phyloP scores from a whole-genome alignment of 306 rosid species.

The Parietaria judaica region DNA sequence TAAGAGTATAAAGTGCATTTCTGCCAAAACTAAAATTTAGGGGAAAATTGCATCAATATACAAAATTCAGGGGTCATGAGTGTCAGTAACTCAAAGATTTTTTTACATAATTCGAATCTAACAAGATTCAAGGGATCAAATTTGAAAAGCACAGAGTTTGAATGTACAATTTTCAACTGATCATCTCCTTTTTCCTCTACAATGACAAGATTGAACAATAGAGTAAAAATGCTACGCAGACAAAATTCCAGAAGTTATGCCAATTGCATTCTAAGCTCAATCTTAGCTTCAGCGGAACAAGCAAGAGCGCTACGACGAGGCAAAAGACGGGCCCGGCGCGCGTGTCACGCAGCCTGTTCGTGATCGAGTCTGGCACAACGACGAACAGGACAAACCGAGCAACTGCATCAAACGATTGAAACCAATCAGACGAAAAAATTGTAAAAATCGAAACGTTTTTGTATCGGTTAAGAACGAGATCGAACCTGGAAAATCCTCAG shows the following conservation, averaged over 20 bases:
- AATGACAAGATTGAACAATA: constrained; percentile 26
- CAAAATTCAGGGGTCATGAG: no score
- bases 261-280: constrained; percentile 12
- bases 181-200: constrained; percentile 13
- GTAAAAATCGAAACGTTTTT: background rate
- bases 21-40: no score
- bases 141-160: background rate
- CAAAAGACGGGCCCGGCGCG: constrained; percentile 29
- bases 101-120: no score
- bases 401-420: constrained; percentile 20
- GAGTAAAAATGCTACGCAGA: constrained; percentile 25
- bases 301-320: constrained; percentile 22
- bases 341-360: constrained; percentile 29
- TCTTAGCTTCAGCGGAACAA: constrained; percentile 18
- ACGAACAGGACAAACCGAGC: constrained; percentile 38
- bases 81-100: no score
- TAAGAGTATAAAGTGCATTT: no score
- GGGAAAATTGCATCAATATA: no score
- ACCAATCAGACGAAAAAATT: constrained; percentile 2
- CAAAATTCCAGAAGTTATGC: constrained; percentile 18
- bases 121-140: constrained; percentile 1
- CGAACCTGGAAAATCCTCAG: constrained; percentile 32
- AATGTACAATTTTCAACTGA: background rate
- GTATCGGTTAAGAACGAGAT: background rate
- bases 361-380: constrained; percentile 25